Evolutionary conservation across 2,329 filamentous ascomycete species (phyloP).

Genomic region (Lecanosticta acicola): DNA sequence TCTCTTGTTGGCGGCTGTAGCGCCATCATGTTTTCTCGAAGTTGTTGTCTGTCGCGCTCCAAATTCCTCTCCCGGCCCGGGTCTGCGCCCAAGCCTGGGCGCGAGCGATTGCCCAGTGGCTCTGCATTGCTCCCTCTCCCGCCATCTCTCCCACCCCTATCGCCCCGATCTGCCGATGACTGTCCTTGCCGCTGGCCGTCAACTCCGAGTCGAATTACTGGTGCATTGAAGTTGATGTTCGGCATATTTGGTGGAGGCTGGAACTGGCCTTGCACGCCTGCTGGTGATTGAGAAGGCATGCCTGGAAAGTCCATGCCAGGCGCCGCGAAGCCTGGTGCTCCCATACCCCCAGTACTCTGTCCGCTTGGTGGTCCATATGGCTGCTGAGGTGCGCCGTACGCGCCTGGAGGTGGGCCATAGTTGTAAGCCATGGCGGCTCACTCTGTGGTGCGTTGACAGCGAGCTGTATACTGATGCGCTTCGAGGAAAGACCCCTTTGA

Average conservation of each 20-base stretch:
- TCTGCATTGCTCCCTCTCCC: conserved; percentile 35
- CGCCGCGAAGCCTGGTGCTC: conserved; percentile 75
- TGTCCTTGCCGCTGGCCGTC: conserved; percentile 57
- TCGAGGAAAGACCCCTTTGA: no score
- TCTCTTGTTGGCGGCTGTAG: conserved; percentile 79
- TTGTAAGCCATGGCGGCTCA: conserved; percentile 30
- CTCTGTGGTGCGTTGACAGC: not conserved
- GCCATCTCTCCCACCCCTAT: conserved; percentile 16
- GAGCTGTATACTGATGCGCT: not conserved
- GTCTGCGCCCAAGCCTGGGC: conserved; percentile 46
- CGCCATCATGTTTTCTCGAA: conserved; percentile 30
- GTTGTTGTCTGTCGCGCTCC: conserved; percentile 44
- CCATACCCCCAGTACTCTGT: conserved; percentile 48
- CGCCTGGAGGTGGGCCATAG: conserved; percentile 41
- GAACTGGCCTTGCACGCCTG: conserved; percentile 75
- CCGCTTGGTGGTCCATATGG: conserved; percentile 54
- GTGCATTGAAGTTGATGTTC: conserved; percentile 96
- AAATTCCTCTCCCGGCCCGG: conserved; percentile 52
- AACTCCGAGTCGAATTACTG: conserved; percentile 88
- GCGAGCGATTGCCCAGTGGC: conserved; percentile 32
- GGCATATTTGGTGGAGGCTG: conserved; percentile 87
- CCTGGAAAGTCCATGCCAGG: conserved; percentile 76
- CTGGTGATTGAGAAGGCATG: conserved; percentile 67
- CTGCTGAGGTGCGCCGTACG: conserved; percentile 67
- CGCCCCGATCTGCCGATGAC: conserved; percentile 29